These are phyloP conservation scores for Boletus patriciae DNA, from an alignment of 768 basidiomycete genomes.

Conservation along the genomic window DNA sequence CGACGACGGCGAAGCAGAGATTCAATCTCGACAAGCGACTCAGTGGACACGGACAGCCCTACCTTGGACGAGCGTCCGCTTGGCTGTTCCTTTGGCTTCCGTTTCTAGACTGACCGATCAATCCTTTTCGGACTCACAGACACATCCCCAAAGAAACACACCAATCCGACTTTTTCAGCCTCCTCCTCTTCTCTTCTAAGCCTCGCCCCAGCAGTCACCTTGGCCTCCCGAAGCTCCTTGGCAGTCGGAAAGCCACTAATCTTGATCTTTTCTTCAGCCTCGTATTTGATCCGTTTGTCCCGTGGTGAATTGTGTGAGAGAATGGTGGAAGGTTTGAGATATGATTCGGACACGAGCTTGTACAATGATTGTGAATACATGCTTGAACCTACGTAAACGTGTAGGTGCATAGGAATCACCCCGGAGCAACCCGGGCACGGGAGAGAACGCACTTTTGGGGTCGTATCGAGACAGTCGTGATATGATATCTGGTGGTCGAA, in stretches of 20 bases:
- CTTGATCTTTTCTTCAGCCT: slow-evolving; percentile 73
- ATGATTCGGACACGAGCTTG: slow-evolving; percentile 68
- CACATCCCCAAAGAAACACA: slow-evolving; percentile 36
- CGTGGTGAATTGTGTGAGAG: slow-evolving; percentile 77
- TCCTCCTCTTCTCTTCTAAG: slow-evolving; percentile 71
- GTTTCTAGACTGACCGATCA: slow-evolving; percentile 52
- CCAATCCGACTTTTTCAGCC: slow-evolving; percentile 70
- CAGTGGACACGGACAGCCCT: background rate
- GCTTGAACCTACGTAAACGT: slow-evolving; percentile 27
- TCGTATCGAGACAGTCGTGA: slow-evolving; percentile 51
- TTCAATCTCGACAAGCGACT: slow-evolving; percentile 8
- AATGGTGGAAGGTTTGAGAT: slow-evolving; percentile 76
- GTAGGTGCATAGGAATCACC: background rate
- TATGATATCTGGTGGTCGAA: slow-evolving; percentile 72
- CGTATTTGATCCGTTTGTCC: slow-evolving; percentile 80
- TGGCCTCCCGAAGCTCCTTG: slow-evolving; percentile 73
- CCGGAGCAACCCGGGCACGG: slow-evolving; percentile 6
- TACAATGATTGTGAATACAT: slow-evolving; percentile 62
- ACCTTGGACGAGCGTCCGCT: slow-evolving; percentile 57
- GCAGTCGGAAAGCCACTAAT: slow-evolving; percentile 76
- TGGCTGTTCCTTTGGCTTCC: slow-evolving; percentile 49
- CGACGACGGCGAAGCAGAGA: slow-evolving; percentile 22
- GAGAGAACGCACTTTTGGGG: slow-evolving; percentile 50
- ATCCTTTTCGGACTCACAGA: background rate
- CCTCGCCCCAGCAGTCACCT: slow-evolving; percentile 61